Percentiles rank a stretch among this genome's conserved stretches.
phyloP scores from a whole-genome alignment of 306 rosid species.

The Pueraria montana region DNA sequence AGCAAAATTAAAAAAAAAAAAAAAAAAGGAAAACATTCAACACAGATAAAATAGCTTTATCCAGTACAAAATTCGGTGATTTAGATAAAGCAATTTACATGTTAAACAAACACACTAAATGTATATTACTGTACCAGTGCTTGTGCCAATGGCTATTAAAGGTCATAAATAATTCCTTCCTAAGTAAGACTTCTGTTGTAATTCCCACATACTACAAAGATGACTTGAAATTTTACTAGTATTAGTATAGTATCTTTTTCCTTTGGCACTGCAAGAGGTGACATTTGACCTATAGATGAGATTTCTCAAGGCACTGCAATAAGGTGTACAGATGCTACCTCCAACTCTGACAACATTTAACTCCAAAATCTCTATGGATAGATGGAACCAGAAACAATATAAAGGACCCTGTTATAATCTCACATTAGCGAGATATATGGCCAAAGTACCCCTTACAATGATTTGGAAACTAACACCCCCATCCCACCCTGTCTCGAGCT shows the following conservation, averaged over 20 bases:
- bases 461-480: neutral
- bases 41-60: constrained; percentile 29
- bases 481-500: neutral
- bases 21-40: constrained; percentile 35
- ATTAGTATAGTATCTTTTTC: neutral
- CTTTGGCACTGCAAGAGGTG: constrained; percentile 6
- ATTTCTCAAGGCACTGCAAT: constrained; percentile 35
- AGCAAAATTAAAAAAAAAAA: constrained; percentile 30
- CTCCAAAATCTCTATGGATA: constrained; percentile 27
- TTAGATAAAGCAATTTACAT: constrained; percentile 26
- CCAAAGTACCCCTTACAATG: neutral
- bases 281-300: constrained; percentile 24
- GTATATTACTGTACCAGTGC: neutral
- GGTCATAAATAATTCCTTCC: constrained; percentile 13
- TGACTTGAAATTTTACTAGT: constrained; percentile 2
- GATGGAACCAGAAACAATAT: constrained; percentile 19
- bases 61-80: constrained; percentile 15
- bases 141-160: neutral
- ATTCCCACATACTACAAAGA: neutral
- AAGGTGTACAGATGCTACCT: constrained; percentile 31
- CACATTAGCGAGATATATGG: neutral
- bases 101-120: constrained; percentile 32
- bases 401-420: constrained; percentile 11
- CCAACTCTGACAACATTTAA: constrained; percentile 36
- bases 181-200: constrained; percentile 3